Percentiles rank a stretch among this genome's conserved stretches.
These are phyloP conservation scores for Xylaria sp. DNA, from an alignment of 2,329 filamentous ascomycete species.

Conservation along the genomic window DNA sequence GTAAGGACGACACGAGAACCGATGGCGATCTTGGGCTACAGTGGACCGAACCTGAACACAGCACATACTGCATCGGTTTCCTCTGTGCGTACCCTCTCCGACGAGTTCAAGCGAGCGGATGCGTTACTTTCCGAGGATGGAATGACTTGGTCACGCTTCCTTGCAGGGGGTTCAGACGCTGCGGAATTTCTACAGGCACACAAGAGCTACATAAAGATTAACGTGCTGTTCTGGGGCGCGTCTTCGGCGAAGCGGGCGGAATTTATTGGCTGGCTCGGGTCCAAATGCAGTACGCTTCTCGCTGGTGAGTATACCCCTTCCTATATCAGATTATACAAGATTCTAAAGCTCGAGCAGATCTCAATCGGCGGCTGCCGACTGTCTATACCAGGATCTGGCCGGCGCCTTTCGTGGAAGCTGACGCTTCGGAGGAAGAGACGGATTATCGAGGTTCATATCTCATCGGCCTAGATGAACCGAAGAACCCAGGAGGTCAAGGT, in stretches of 20 bases:
- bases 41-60: constrained; percentile 64
- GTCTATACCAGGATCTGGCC: constrained; percentile 65
- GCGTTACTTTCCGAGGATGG: constrained; percentile 40
- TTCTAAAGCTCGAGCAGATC: constrained; percentile 44
- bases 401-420: constrained; percentile 53
- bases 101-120: constrained; percentile 54
- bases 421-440: constrained; percentile 29
- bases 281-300: constrained; percentile 59
- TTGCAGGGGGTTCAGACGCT: constrained; percentile 39
- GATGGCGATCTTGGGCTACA: constrained; percentile 65
- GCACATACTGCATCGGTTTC: constrained; percentile 56
- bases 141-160: constrained; percentile 48
- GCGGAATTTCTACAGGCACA: constrained; percentile 55
- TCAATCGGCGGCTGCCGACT: constrained; percentile 54
- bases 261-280: constrained; percentile 67
- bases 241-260: constrained; percentile 56
- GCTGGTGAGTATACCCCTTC: constrained; percentile 51
- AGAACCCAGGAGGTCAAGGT: constrained; percentile 23
- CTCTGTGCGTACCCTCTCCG: constrained; percentile 53
- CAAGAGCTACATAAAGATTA: constrained; percentile 61
- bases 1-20: constrained; percentile 60
- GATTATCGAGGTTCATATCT: constrained; percentile 66
- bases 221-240: constrained; percentile 67
- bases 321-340: neutral
- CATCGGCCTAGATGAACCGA: constrained; percentile 54